Conservation (phyloP, 2,329 filamentous ascomycete genomes). For the Cytospora paraplurivora region DNA sequence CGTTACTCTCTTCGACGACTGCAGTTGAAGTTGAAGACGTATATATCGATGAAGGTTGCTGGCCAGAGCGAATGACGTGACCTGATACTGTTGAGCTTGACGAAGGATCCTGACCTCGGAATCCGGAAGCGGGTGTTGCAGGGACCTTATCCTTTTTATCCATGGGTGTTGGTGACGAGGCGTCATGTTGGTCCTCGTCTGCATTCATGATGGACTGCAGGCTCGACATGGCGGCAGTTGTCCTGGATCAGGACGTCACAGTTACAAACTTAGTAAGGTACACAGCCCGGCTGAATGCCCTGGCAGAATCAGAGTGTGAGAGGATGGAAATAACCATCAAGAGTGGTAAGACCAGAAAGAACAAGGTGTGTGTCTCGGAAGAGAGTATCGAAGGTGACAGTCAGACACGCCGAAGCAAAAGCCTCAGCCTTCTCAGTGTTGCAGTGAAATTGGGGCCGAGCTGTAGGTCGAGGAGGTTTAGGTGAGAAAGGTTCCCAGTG, state of each 20-base stretch:
- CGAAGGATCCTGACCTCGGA: conserved; percentile 42
- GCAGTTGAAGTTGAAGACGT: conserved; percentile 38
- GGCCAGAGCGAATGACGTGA: conserved; percentile 45
- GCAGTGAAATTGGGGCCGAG: conserved; percentile 35
- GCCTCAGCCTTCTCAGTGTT: conserved; percentile 43
- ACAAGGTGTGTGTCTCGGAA: conserved; percentile 31
- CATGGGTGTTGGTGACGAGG: conserved; percentile 37
- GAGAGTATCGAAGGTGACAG: conserved; percentile 27
- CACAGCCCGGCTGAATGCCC: conserved; percentile 49
- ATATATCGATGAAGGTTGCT: conserved; percentile 31
- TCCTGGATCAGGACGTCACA: conserved; percentile 45
- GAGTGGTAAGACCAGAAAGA: conserved; percentile 32
- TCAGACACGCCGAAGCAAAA: conserved; percentile 28
- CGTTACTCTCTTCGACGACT: conserved; percentile 32
- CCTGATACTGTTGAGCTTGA: conserved; percentile 40
- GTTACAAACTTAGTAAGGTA: conserved; percentile 47
- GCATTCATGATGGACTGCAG: conserved; percentile 60
- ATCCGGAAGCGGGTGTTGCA: conserved; percentile 41
- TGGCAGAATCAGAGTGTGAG: conserved; percentile 38
- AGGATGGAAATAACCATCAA: conserved; percentile 39
- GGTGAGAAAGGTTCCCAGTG: conserved; percentile 39
- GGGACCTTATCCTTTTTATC: conserved; percentile 50
- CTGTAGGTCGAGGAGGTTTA: conserved; percentile 34
- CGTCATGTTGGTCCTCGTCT: conserved; percentile 50
- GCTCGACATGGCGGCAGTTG: conserved; percentile 52